Evolutionary conservation across 305 asterid species (phyloP).

Genomic region (Solanum hybrid): DNA sequence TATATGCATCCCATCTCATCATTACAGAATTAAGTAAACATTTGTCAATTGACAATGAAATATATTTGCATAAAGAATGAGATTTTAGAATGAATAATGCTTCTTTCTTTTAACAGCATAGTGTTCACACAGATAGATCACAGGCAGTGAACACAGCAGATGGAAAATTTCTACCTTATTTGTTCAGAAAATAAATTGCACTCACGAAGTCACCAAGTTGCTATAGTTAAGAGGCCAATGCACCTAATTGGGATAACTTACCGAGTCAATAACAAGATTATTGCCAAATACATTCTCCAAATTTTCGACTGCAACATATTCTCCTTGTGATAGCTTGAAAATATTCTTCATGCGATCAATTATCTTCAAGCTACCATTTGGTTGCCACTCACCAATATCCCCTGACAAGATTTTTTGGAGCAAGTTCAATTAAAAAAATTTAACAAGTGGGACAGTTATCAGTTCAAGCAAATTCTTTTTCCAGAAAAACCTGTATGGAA

Average conservation of each 20-base stretch:
- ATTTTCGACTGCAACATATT: constrained; percentile 19
- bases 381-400: constrained; percentile 24
- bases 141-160: background rate
- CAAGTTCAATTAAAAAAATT: background rate
- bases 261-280: constrained; percentile 12
- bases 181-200: background rate
- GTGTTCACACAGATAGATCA: background rate
- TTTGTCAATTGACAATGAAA: background rate
- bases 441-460: background rate
- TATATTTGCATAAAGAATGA: background rate
- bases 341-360: constrained; percentile 25
- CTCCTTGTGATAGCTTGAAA: constrained; percentile 21
- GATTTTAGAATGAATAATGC: background rate
- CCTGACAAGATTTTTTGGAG: background rate
- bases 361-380: constrained; percentile 18
- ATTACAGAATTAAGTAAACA: background rate
- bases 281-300: constrained; percentile 15
- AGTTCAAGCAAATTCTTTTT: background rate
- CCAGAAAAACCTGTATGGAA: constrained; percentile 13
- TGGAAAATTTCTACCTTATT: background rate
- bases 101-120: background rate
- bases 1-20: background rate
- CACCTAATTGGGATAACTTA: background rate
- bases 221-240: background rate
- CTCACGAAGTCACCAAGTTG: background rate